These are phyloP conservation scores for Leccinellum luteum DNA, from an alignment of 768 basidiomycete genomes.

Conservation along the genomic window DNA sequence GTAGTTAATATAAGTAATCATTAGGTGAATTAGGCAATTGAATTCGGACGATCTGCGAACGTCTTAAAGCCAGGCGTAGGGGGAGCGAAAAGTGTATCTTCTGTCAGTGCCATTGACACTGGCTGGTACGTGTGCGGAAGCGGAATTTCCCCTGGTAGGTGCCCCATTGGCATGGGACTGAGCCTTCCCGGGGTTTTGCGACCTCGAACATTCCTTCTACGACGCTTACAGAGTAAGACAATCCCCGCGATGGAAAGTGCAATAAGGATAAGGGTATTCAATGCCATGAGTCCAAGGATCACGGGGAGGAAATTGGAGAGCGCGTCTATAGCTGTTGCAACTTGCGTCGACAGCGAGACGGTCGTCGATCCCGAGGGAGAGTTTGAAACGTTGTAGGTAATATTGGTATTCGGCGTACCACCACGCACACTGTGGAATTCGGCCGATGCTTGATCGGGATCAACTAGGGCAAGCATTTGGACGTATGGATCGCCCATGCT, in stretches of 20 bases:
- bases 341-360: conserved; percentile 56
- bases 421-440: conserved; percentile 72
- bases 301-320: conserved; percentile 68
- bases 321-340: conserved; percentile 57
- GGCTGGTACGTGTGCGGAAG: conserved; percentile 65
- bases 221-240: conserved; percentile 51
- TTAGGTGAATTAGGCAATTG: conserved; percentile 33
- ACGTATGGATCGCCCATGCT: conserved; percentile 76
- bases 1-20: background rate
- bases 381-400: conserved; percentile 57
- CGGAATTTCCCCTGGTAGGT: conserved; percentile 21
- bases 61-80: conserved; percentile 59
- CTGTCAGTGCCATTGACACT: conserved; percentile 53
- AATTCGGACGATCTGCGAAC: conserved; percentile 41
- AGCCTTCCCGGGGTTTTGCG: conserved; percentile 44
- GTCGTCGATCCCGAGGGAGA: conserved; percentile 43
- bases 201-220: conserved; percentile 34
- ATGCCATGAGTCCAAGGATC: conserved; percentile 70
- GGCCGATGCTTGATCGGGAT: conserved; percentile 65
- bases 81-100: conserved; percentile 49
- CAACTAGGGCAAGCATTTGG: conserved; percentile 65
- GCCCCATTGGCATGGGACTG: conserved; percentile 58
- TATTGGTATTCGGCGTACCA: conserved; percentile 59
- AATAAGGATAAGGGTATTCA: conserved; percentile 72
- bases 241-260: conserved; percentile 53